Percentiles rank a stretch among this genome's conserved stretches.
phyloP scores from a whole-genome alignment of 495 filamentous ascomycete genomes.

The Xylaria grammica region DNA sequence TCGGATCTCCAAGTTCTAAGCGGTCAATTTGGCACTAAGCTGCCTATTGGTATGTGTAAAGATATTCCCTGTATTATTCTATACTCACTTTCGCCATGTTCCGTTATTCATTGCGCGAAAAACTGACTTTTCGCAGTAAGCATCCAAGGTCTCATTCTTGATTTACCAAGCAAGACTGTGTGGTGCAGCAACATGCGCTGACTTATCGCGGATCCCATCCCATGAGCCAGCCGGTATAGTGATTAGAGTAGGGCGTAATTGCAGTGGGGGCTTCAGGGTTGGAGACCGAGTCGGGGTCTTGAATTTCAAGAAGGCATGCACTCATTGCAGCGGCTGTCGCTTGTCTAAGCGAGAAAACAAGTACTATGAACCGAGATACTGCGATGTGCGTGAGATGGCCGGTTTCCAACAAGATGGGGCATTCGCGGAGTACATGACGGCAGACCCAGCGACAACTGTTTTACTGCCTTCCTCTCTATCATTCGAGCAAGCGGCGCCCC shows the following conservation, averaged over 20 bases:
- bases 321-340: constrained; percentile 9
- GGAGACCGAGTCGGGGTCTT: constrained; percentile 26
- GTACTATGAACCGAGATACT: constrained; percentile 28
- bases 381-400: constrained; percentile 23
- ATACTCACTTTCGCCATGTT: too few species aligned
- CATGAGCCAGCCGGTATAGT: constrained; percentile 24
- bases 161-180: too few species aligned
- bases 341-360: constrained; percentile 18
- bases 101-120: too few species aligned
- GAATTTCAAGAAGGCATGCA: constrained; percentile 21
- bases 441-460: constrained; percentile 35
- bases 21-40: constrained; percentile 10
- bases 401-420: constrained; percentile 39
- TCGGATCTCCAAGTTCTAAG: constrained; percentile 22
- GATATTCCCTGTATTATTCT: too few species aligned
- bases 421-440: constrained; percentile 43
- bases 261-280: constrained; percentile 10
- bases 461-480: constrained; percentile 40
- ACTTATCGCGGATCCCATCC: too few species aligned
- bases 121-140: too few species aligned
- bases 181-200: too few species aligned
- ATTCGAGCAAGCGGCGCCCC: constrained; percentile 41
- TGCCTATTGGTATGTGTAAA: too few species aligned
- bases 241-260: background rate
- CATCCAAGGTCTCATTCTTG: too few species aligned